These are phyloP conservation scores for Aspergillus sp. DNA, from an alignment of 2,329 filamentous ascomycete species.

Conservation along the genomic window DNA sequence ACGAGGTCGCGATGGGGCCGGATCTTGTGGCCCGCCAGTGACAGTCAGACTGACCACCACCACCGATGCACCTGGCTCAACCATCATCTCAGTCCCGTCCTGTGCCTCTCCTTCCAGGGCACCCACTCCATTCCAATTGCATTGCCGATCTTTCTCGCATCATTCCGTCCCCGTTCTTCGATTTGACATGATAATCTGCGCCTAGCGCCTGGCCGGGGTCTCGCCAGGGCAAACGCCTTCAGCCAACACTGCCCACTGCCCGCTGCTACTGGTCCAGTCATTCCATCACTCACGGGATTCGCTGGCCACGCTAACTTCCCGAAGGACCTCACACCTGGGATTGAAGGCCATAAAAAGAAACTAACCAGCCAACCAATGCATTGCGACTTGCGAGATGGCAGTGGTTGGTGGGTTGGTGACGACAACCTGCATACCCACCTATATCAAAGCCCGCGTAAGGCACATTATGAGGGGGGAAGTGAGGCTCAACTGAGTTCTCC, in stretches of 20 bases:
- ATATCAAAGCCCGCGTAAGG: not conserved
- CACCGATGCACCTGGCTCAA: too few species aligned
- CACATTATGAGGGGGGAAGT: not conserved
- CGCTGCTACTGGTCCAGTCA: too few species aligned
- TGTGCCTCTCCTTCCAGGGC: not conserved
- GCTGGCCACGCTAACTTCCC: not conserved
- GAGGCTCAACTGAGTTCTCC: not conserved
- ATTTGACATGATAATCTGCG: not conserved
- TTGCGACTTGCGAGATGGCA: not conserved
- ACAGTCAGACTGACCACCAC: too few species aligned
- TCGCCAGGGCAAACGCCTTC: not conserved
- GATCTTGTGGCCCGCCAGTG: too few species aligned
- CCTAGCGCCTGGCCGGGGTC: not conserved
- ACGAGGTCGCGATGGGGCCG: too few species aligned
- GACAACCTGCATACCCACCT: not conserved
- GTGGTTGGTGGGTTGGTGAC: not conserved
- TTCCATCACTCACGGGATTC: not conserved
- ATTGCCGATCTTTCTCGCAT: not conserved
- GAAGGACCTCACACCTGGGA: not conserved
- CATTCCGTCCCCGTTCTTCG: not conserved
- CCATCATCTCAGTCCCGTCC: too few species aligned
- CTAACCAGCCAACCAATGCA: not conserved
- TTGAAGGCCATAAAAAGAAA: not conserved
- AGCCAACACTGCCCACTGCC: not conserved
- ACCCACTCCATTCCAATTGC: not conserved